Base-by-base conservation (phyloP, 2,329 filamentous ascomycete genomes). In the Sporothrix variecibatus region DNA sequence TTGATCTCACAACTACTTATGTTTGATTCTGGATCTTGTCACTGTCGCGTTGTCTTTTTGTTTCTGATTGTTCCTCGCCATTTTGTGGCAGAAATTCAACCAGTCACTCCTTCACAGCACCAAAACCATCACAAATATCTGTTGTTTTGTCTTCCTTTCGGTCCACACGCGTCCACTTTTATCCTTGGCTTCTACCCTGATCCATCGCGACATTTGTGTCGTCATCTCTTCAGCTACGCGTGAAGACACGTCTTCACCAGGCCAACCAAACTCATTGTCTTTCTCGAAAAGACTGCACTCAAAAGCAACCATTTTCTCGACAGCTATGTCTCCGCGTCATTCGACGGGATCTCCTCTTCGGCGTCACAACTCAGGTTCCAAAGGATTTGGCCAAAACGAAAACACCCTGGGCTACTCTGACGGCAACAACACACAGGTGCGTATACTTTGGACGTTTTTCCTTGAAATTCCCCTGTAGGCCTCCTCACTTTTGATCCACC, bases 321-420 rank as follows among this genome's bases (percentile, higher is more conserved):
- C 72, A 78, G 80, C 75, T 74, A 86, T 86, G 85, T 84, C 84
- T 78, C 79, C 80, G 75, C 79, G 77, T 75, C 78, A 78, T 56
- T 82, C 83, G 34, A 82, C 82, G 31, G 85, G 83, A 64, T 86
- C 86, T 70, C 84, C 85, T 23, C 80, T 78, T 70, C 78, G 82
- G 72, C 82, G 82, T 75, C 84, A 81, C 38, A 75, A 79, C 38
- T 78, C 79, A 11, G 77, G 78, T 23, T 77, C 80, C 76, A 82
- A 81, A 78, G 81, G 78, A 60, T 75, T 76, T 51, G 77, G 78
- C 7, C 79, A 80, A 74, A 81, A 83, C 74, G 83, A 84, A 76
- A 84, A 84, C 71, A 71, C 79, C 64, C 17, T 43, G n/a, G 82
- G 79, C 76, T 76, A 80, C 68, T 80, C 82, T 58, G 83, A 84